phyloP scores from a whole-genome alignment of 495 filamentous ascomycete species.

The Entonaema liquescens region DNA sequence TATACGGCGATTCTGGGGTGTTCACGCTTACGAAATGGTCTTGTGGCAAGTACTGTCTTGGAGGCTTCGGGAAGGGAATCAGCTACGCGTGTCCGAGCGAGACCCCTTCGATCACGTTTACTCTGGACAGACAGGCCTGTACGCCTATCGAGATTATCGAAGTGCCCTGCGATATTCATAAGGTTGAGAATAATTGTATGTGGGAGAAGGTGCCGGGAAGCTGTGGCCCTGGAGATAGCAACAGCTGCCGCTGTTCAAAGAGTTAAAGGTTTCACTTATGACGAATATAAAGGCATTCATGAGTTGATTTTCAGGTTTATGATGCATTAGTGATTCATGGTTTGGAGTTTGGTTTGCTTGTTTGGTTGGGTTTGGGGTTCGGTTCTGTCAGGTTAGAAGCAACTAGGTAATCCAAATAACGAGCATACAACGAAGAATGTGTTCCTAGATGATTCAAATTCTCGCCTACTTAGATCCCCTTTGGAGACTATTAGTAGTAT shows the following conservation, averaged over 20 bases:
- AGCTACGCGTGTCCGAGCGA: conserved; percentile 22
- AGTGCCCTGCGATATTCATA: conserved; percentile 21
- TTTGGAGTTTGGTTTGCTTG: not conserved
- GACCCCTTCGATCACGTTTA: conserved; percentile 14
- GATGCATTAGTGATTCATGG: not conserved
- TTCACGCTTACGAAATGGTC: conserved; percentile 28
- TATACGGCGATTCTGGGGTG: conserved; percentile 12
- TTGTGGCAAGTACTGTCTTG: conserved; percentile 25
- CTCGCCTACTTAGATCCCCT: too few relatives aligned
- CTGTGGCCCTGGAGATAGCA: conserved; percentile 5
- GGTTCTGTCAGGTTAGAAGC: too few relatives aligned
- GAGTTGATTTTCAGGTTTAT: not conserved
- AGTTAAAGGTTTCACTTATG: not conserved
- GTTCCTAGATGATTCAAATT: too few relatives aligned
- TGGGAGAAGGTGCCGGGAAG: conserved; percentile 19
- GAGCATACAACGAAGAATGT: too few relatives aligned
- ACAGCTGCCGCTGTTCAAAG: conserved; percentile 15
- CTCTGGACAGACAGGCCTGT: conserved; percentile 14
- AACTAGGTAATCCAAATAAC: too few relatives aligned
- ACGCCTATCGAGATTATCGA: conserved; percentile 21
- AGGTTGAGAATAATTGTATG: conserved; percentile 23
- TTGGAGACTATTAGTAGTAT: too few relatives aligned
- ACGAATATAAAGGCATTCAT: not conserved
- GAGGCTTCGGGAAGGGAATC: conserved; percentile 8
- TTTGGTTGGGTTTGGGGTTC: not conserved